Base-by-base conservation (phyloP, 352 stramenopile species). In the Pythium guiyangense region DNA sequence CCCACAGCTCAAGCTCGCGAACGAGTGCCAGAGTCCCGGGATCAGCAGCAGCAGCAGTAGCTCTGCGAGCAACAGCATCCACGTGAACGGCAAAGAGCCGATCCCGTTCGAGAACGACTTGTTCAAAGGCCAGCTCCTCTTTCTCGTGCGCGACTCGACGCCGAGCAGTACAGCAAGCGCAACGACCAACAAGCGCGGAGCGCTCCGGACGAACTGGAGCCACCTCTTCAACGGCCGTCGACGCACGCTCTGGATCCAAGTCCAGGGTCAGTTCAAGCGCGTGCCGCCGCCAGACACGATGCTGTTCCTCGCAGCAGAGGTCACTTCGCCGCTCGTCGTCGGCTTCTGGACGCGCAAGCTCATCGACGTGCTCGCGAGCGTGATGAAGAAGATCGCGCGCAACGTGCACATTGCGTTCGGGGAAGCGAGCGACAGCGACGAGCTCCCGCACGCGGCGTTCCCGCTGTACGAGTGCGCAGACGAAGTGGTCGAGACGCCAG, bases 181-280 rank as follows among this genome's bases (percentile, higher is more conserved):
- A 2, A 4, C n/a, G 22, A 56, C 2, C 17, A 49, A 31, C 35
- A 34, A 27, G 14, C 9, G n/a, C 9, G 20, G 15, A 0, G 26
- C 26, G 0, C 27, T 18, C 4, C 42, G 18, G 14, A 37, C 45
- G 3, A 56, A 49, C 39, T 85, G 72, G 74, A 49, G 39, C 11
- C 65, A 68, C 4, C 48, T 80, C 14, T 85, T 85, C 46, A 61
- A 51, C 2, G 54, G 52, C 52, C 79, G 73, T 40, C 63, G 63
- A 49, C 64, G 66, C 4, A 63, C 57, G 57, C 57, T 86, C n/a
- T 76, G 70, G 59, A 60, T 92, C 25, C 79, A 88, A 35, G 47
- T 90, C 0, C 79, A 92, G 50, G 82, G 79, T 2, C 65, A 59
- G 12, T 89, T 92, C 58, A 89, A 74, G 55, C 63, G 64, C 15